Evolutionary conservation across 176 grass and related monocot species (phyloP).

Genomic region (Bolboschoenus planiculmis): DNA sequence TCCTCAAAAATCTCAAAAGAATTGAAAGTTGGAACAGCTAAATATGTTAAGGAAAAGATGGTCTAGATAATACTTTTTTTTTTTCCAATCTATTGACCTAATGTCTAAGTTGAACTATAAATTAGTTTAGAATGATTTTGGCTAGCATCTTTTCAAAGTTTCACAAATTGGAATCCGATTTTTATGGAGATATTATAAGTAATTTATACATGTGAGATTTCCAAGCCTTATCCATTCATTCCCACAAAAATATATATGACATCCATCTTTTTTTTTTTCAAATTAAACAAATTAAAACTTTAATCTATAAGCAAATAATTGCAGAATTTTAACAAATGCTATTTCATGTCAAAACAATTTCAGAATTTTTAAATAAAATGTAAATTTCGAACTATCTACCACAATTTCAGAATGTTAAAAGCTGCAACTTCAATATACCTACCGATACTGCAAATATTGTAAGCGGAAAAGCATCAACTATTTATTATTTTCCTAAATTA

Average conservation of each 20-base stretch:
- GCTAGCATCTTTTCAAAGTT: neutral
- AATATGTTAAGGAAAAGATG: neutral
- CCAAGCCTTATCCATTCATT: neutral
- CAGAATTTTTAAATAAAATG: neutral
- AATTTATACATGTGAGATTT: neutral
- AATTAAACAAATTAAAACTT: neutral
- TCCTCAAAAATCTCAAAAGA: conserved; percentile 6
- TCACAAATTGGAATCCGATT: neutral
- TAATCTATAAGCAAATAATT: neutral
- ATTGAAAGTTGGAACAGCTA: neutral
- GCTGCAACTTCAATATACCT: neutral
- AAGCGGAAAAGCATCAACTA: neutral
- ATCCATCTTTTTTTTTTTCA: neutral
- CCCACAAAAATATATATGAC: neutral
- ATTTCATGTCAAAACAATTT: neutral
- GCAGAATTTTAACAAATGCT: neutral
- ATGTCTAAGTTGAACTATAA: neutral
- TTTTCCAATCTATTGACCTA: neutral
- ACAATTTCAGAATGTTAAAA: neutral
- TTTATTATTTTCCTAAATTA: neutral
- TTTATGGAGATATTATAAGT: neutral
- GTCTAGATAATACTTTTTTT: neutral
- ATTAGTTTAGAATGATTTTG: neutral
- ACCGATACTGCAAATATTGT: neutral
- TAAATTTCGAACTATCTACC: neutral